Base-by-base conservation (phyloP, 352 stramenopile species). In the Phytophthora pluvialis region DNA sequence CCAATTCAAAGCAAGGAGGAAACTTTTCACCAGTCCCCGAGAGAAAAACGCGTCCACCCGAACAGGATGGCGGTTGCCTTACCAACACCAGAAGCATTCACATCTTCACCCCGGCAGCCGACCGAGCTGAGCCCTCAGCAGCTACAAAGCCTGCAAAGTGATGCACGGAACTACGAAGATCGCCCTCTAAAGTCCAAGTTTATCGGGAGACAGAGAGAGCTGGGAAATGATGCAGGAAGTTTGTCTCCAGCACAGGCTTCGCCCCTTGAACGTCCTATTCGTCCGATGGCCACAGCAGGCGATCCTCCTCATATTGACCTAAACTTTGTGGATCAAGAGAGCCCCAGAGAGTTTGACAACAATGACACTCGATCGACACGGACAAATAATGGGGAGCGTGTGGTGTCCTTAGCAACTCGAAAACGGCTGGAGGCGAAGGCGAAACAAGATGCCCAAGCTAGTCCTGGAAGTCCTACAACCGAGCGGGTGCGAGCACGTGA, bases 351-450 rank as follows among this genome's bases (percentile, higher is more conserved):
- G 4, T 29, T 33, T 26, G 71, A 59, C 47, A 74, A 70, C 35
- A 83, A 78, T 36, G 60, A 68, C 60, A 39, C n/a, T 26, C 32
- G n/a, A 44, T 39, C 60, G 33, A 44, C 32, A 61, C 56, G 35
- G 31, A 62, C 40, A 42, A 60, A 46, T 13, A 68, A 48, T n/a
- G 12, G 47, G 1, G 50, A 61, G 21, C 39, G 46, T 15, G 26
- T 52, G 4, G 39, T 65, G 33, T 48, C 48, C 4, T 26, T 69
- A 26, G 56, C 62, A 9, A 72, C 62, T n/a, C 67, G 83, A 15
- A 94, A 92, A 35, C 67, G 86, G 1, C 39, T 94, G 1, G 82
- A 91, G 53, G 77, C 83, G 1, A 92, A 90, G 45, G 64, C 77
- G 5, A 84, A 86, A 13, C 73, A 77, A 28, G 75, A 83, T 26